phyloP scores from a whole-genome alignment of 2,329 filamentous ascomycete genomes.

The Coniochaeta sp. region DNA sequence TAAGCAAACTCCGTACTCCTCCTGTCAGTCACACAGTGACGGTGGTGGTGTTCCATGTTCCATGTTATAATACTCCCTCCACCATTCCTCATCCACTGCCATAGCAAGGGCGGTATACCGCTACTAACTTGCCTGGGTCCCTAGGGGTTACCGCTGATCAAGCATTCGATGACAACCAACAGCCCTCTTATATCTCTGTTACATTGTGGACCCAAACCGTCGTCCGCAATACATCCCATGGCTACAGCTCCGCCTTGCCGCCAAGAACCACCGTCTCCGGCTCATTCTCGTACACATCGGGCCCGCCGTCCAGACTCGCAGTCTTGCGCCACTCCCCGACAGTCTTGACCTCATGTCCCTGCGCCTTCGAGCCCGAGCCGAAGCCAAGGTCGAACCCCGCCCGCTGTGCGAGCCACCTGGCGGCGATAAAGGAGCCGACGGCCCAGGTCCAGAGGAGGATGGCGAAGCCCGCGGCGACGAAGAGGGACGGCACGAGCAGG shows the following conservation, averaged over 20 bases:
- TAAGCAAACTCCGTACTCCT: neutral
- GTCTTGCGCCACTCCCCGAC: neutral
- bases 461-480: slow-evolving; percentile 56
- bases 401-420: slow-evolving; percentile 27
- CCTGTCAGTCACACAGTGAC: neutral
- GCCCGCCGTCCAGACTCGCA: neutral
- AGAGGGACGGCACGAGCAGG: slow-evolving; percentile 60
- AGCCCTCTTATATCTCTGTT: neutral
- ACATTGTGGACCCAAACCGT: neutral
- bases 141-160: neutral
- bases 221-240: no score
- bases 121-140: neutral
- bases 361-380: neutral
- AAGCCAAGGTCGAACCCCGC: neutral
- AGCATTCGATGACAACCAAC: no score
- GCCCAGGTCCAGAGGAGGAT: slow-evolving; percentile 62
- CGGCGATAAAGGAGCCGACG: slow-evolving; percentile 48
- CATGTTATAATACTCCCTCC: no score
- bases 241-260: neutral
- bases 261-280: neutral
- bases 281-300: neutral
- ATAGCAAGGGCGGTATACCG: no score
- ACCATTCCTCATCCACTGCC: no score
- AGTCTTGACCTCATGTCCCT: neutral
- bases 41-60: neutral